These are phyloP conservation scores for Wallacemonas sp. DNA, from an alignment of 208 protist genomes.

Conservation along the genomic window DNA sequence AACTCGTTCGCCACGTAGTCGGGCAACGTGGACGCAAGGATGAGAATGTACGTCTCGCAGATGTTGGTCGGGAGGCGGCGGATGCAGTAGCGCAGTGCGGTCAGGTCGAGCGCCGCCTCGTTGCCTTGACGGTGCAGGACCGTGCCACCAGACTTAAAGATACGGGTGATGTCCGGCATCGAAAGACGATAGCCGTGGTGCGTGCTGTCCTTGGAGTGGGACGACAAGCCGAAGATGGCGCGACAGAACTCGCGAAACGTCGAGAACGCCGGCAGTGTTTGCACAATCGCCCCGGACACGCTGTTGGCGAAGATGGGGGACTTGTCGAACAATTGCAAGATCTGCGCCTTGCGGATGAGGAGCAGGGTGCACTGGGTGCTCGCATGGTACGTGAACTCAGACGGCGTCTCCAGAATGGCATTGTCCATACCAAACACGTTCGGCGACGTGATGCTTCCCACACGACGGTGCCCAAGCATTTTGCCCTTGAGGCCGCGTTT, in stretches of 20 bases:
- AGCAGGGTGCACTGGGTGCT: conserved; percentile 65
- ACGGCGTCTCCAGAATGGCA: conserved; percentile 71
- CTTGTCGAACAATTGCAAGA: conserved; percentile 58
- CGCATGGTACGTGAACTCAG: conserved; percentile 81
- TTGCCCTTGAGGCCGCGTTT: conserved; percentile 61
- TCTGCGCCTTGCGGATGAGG: conserved; percentile 70
- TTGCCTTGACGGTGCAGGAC: conserved; percentile 59
- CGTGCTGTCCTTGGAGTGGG: conserved; percentile 27
- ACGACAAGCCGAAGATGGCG: conserved; percentile 67
- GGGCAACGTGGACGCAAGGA: conserved; percentile 53
- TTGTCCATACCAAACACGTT: conserved; percentile 83
- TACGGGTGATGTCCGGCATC: conserved; percentile 43
- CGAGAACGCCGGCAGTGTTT: conserved; percentile 65
- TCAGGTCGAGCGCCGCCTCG: conserved; percentile 58
- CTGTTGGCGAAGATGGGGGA: conserved; percentile 82
- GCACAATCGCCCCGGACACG: conserved; percentile 69
- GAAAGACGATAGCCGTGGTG: conserved; percentile 56
- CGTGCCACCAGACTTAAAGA: conserved; percentile 59
- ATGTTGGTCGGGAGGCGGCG: conserved; percentile 72
- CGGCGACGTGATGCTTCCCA: conserved; percentile 72
- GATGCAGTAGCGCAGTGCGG: conserved; percentile 64
- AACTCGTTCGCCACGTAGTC: conserved; percentile 62
- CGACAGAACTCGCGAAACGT: conserved; percentile 80
- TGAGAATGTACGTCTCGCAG: conserved; percentile 63
- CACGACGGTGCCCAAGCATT: conserved; percentile 71